phyloP scores from a whole-genome alignment of 768 basidiomycete genomes.

The Suillus lakei region DNA sequence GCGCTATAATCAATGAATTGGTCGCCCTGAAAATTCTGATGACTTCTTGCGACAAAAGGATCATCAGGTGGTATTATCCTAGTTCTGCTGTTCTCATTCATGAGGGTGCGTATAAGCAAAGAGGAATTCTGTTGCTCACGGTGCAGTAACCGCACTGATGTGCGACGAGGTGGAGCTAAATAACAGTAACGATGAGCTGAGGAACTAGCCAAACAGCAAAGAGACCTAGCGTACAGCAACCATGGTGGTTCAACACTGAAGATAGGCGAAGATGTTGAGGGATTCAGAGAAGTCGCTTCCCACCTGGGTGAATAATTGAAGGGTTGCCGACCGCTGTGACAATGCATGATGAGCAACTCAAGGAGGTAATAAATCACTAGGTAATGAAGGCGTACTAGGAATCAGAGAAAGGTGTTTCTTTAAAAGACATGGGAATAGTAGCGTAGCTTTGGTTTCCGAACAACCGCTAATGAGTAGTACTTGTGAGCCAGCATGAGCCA shows the following conservation, averaged over 20 bases:
- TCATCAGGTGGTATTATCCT: background rate
- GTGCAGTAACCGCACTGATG: background rate
- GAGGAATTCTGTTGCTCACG: background rate
- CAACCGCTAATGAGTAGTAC: background rate
- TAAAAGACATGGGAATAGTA: background rate
- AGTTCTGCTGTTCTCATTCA: background rate
- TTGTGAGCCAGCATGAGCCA: background rate
- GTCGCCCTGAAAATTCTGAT: slow-evolving; percentile 1
- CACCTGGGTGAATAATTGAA: background rate
- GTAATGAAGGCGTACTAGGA: background rate
- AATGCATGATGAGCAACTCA: slow-evolving; percentile 1
- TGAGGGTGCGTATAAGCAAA: background rate
- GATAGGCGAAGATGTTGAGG: too few species aligned
- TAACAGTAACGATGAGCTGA: background rate
- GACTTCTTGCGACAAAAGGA: background rate
- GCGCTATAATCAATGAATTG: background rate
- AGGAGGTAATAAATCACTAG: background rate
- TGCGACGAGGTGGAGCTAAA: background rate
- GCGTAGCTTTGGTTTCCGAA: background rate
- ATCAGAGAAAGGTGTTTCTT: background rate
- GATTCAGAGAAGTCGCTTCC: background rate
- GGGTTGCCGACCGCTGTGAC: background rate
- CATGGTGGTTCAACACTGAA: background rate
- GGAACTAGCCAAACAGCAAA: background rate
- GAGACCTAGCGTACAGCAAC: background rate